Evolutionary conservation across 371 early-diverging fungal genomes (phyloP), one percentile per base, ranked within the genome.

Genomic region (Rhizopus delemar): DNA sequence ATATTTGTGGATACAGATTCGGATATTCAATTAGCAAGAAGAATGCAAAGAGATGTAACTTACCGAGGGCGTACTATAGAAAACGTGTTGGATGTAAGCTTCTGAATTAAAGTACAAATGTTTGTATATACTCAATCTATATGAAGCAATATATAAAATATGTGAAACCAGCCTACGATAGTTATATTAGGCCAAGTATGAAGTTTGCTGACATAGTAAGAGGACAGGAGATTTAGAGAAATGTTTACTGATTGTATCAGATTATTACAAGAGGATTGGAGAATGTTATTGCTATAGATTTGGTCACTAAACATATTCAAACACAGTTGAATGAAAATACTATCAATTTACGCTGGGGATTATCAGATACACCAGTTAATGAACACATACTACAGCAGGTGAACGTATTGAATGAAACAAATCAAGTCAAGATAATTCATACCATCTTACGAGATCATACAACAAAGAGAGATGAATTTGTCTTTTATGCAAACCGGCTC

Each of bases 1-100:
- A 78, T 94, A 13, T 97, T 94, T 86, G 95, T 97, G 2, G 97
- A 97, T 65, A 94, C 96, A 0, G 97, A 95, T 70, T 81, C 87
- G 34, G 97, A 97, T 66, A 86, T 95, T 58, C 85, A 95, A 36
- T 79, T 95, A 54, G 93, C 91, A 11, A 77, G 94, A 61, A 80
- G 94, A 66, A 62, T 55, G 32, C 29, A 43, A 35, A 15, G 46
- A 34, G 56, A 55, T 55, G 33, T 34, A 31, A 9, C 28, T 8
- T 41, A 13, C 31, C 41, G 54, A 41, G 54, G 90, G n/a, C 88
- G 94, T 43, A 91, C 90, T 54, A 67, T 88, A 13, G 63, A 83
- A 36, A 91, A 93, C 45, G 86, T 94, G 4, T 70, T 96, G 34
- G 75, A 83, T 60, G 75, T 85, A 68, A 39, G 57, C 22, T 28